Percentiles rank a stretch among this genome's conserved stretches.
Conservation (phyloP, 2,329 filamentous ascomycete species). For the Colletotrichum sp. region DNA sequence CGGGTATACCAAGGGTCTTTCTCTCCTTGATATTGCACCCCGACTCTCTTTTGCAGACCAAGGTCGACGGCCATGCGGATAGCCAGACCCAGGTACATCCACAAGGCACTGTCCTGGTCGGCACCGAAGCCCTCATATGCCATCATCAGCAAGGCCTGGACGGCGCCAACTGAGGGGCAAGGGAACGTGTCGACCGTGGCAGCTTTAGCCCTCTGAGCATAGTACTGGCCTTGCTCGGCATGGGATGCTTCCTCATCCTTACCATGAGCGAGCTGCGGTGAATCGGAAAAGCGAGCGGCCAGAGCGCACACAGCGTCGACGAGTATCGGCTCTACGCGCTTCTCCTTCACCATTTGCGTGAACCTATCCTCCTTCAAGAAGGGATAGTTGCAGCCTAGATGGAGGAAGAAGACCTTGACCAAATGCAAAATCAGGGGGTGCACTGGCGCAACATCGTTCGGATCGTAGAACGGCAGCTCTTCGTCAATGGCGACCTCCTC, state of each 20-base stretch:
- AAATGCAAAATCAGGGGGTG: constrained; percentile 77
- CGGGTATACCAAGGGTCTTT: constrained; percentile 54
- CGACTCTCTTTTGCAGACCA: constrained; percentile 81
- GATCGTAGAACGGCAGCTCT: constrained; percentile 76
- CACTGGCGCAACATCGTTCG: constrained; percentile 70
- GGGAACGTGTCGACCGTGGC: constrained; percentile 83
- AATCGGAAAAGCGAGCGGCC: constrained; percentile 78
- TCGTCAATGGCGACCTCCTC: constrained; percentile 47
- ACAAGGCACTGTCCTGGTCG: constrained; percentile 85
- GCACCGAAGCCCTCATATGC: constrained; percentile 90
- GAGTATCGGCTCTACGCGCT: constrained; percentile 80
- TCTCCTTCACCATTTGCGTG: constrained; percentile 76
- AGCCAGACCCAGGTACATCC: constrained; percentile 91
- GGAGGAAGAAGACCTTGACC: constrained; percentile 79
- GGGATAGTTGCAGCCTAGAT: constrained; percentile 85
- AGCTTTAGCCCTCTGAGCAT: constrained; percentile 82
- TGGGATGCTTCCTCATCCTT: constrained; percentile 52
- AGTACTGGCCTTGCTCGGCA: constrained; percentile 76
- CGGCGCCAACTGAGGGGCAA: constrained; percentile 81
- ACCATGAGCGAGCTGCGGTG: constrained; percentile 52
- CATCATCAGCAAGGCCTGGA: constrained; percentile 82
- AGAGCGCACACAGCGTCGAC: constrained; percentile 87
- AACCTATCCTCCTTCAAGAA: constrained; percentile 79
- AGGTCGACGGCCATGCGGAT: constrained; percentile 84
- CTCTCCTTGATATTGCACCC: constrained; percentile 65